These are phyloP conservation scores for Kwoniella sp. DNA, from an alignment of 768 basidiomycete species.

Conservation along the genomic window DNA sequence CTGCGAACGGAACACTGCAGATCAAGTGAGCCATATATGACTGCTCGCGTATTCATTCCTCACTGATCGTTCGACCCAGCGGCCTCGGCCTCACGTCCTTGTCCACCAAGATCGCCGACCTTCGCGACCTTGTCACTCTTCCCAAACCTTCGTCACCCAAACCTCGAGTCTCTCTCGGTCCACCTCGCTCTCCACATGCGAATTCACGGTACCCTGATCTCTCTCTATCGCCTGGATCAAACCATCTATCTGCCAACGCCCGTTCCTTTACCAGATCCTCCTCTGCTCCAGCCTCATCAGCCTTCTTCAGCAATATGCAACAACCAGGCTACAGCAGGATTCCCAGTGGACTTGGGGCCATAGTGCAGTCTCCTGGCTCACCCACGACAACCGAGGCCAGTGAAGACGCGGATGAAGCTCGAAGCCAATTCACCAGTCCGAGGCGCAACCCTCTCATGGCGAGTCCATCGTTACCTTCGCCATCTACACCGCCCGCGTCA, in stretches of 20 bases:
- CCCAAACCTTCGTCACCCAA: slow-evolving; percentile 15
- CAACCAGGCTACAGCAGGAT: slow-evolving; percentile 4
- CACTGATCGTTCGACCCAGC: slow-evolving; percentile 1
- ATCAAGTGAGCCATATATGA: slow-evolving; percentile 25
- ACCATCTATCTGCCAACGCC: slow-evolving; percentile 24
- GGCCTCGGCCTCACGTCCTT: slow-evolving; percentile 25
- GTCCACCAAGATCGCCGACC: slow-evolving; percentile 39
- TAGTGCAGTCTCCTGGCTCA: slow-evolving; percentile 9
- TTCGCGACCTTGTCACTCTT: slow-evolving; percentile 42
- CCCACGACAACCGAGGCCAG: slow-evolving; percentile 22
- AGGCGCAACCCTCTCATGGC: too few relatives aligned
- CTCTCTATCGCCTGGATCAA: slow-evolving; percentile 21
- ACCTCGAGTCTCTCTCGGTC: slow-evolving; percentile 7
- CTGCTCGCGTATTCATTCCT: background rate
- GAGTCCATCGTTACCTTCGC: background rate
- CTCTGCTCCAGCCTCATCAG: slow-evolving; percentile 32
- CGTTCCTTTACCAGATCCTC: slow-evolving; percentile 24
- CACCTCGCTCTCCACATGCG: slow-evolving; percentile 8
- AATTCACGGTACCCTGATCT: slow-evolving; percentile 1
- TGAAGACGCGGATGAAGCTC: slow-evolving; percentile 4
- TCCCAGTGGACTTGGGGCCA: slow-evolving; percentile 17
- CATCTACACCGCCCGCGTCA: too few relatives aligned
- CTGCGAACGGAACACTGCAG: slow-evolving; percentile 19
- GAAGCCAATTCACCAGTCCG: slow-evolving; percentile 10
- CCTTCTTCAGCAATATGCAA: slow-evolving; percentile 1